Base-by-base conservation (phyloP, 805 yeast genomes). In the Ogataea allantospora region DNA sequence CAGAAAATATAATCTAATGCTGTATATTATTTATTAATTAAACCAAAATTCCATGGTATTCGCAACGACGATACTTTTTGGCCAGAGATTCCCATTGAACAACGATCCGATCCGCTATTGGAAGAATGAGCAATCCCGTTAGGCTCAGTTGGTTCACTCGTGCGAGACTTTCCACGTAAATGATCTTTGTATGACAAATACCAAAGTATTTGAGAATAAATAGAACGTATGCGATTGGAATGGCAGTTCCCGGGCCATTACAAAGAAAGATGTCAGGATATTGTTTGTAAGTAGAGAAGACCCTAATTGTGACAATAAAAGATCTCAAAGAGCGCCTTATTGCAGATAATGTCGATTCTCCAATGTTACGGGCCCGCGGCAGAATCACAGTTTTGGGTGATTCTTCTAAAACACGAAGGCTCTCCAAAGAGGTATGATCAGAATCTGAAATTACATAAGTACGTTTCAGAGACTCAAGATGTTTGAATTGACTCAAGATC, bases 131-230 rank as follows among this genome's bases (percentile, higher is more conserved):
- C 32, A 62, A 55, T 0, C 98, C 99, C 12, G 89, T 79, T 21
- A 88, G 62, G 54, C 96, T 88, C 35, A 93, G 68, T 2, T 67
- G 63, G 37, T 70, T 67, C 7, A 88, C 96, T 27, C 98, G 67
- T 0, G 98, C 97, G 27, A 91, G 67, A 33, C 93, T 81, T 60
- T 91, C 98, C 17, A 91, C 67, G 54, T 91, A 93, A 1, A 93
- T 60, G 16, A 93, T 80, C 38, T 74, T 65, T 0, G 87, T 76
- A 17, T 55, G 52, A 27, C 70, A 61, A 2, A 70, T 23, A 0
- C 77, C 81, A 10, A 71, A 33, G 35, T 63, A 63, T 47, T 78
- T 78, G 47, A 78, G 54, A 1, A 68, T 15, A 38, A 80, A 75
- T n/a, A 80, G 54, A 2, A 75, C 64, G 38, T 75, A 73, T 14